These are phyloP conservation scores for Teratosphaeria gauchensis DNA, from an alignment of 2,329 filamentous ascomycete genomes.

Conservation along the genomic window DNA sequence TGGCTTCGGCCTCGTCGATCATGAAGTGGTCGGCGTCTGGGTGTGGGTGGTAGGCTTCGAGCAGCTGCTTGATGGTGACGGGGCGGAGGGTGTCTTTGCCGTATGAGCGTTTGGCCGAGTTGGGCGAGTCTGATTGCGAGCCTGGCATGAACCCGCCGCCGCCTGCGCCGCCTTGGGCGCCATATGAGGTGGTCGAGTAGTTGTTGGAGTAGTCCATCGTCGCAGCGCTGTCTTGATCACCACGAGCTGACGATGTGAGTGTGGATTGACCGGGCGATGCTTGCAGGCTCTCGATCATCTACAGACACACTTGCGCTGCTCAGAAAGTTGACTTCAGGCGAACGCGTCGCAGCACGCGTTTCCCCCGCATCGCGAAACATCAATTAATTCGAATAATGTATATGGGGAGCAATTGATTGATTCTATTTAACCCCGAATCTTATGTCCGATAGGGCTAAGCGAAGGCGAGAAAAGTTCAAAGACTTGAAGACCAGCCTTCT, in stretches of 20 bases:
- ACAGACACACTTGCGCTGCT: not conserved
- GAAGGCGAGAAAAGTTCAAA: not conserved
- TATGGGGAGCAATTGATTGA: not conserved
- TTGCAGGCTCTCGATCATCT: not conserved
- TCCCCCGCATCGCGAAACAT: not conserved
- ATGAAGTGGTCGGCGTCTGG: constrained; percentile 63
- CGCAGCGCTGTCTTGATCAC: not conserved
- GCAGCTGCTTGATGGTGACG: constrained; percentile 89
- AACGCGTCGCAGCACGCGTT: not conserved
- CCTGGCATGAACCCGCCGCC: constrained; percentile 50
- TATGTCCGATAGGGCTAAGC: not conserved
- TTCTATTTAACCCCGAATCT: not conserved
- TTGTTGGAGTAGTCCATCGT: constrained; percentile 24
- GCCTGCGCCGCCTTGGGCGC: constrained; percentile 43
- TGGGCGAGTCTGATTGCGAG: constrained; percentile 33
- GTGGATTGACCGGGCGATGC: not conserved
- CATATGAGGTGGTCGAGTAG: constrained; percentile 48
- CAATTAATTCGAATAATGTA: not conserved
- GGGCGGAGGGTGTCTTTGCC: constrained; percentile 81
- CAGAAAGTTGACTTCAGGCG: not conserved
- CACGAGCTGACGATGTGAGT: not conserved
- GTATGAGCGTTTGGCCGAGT: constrained; percentile 43
- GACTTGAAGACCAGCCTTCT: not conserved
- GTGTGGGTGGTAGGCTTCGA: constrained; percentile 69
- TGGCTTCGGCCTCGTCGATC: constrained; percentile 67